A percentile compares a stretch with the other conserved stretches of the same genome.
These are phyloP conservation scores for Mycena albidolilacea DNA, from an alignment of 768 basidiomycete species.

Conservation along the genomic window DNA sequence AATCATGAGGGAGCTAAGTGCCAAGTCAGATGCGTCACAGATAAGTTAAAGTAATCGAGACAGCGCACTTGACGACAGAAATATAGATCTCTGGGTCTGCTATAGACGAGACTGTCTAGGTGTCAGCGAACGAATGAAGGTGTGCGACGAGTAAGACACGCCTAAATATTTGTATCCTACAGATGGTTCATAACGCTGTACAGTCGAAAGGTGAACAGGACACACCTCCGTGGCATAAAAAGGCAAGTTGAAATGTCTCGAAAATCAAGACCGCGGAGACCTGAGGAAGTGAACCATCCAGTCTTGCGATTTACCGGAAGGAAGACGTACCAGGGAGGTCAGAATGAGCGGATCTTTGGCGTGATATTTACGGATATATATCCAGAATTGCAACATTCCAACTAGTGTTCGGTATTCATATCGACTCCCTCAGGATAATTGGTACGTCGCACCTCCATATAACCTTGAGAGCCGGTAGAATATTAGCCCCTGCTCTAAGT, in stretches of 20 bases:
- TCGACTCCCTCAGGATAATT: background rate
- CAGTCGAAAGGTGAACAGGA: background rate
- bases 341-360: constrained; percentile 9
- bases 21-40: background rate
- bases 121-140: background rate
- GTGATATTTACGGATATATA: constrained; percentile 32
- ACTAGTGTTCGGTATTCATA: constrained; percentile 2
- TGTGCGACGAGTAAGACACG: background rate
- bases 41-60: background rate
- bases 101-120: constrained; percentile 8
- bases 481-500: background rate
- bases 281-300: background rate
- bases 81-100: constrained; percentile 1
- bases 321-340: constrained; percentile 17
- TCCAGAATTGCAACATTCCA: constrained; percentile 33
- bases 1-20: constrained; percentile 23
- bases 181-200: background rate
- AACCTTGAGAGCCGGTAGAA: background rate
- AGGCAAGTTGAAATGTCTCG: constrained; percentile 19
- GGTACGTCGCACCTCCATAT: constrained; percentile 17
- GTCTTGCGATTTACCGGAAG: background rate
- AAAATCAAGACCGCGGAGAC: constrained; percentile 23
- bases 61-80: constrained; percentile 21
- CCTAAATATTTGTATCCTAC: constrained; percentile 21
- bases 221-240: constrained; percentile 23